Evolutionary conservation across 257 asterid genomes (phyloP), one percentile per base, ranked within the genome.

Genomic region (Solanum rostratum): DNA sequence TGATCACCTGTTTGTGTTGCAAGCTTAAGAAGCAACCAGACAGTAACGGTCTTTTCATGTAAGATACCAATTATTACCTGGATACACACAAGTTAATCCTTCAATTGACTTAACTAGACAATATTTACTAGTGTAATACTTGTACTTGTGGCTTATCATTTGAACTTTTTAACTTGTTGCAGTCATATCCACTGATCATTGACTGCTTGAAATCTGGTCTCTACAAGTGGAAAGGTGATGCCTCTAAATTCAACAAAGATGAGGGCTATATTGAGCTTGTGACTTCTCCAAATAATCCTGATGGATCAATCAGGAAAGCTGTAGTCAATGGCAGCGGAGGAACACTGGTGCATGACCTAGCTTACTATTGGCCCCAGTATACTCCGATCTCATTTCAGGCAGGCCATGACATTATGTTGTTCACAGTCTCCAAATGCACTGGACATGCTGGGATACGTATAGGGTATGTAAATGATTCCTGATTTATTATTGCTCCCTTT

Each of bases 321-420:
- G 94, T 94, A 76, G 98, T 96, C 49, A 93, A 95, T 74, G 88
- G 88, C 39, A 73, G 86, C 14, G 86, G 85, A 71, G 81, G 81
- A 46, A 87, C 89, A 54, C 82, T 96, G 45, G 88, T 96, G 54
- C 97, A 96, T 69, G 99, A 96, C 85, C 84, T 95, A 7, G 99
- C 98, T 15, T 96, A 96, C 89, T 94, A 94, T 85, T 96, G 99
- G 99, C 99, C 99, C 1, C 98, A 96, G 59, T 95, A 96, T 43
- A 88, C 93, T 83, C 86, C 98, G 6, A 95, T 96, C 79, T 87
- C 97, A 43, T 85, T 86, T 27, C 92, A 94, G 20, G 95, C 95
- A 0, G 90, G 93, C 86, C 91, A 95, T 52, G 98, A 96, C 63
- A 95, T 96, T 82, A 95, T 96, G 99, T 91, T 96, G 20, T 96